Conservation (phyloP, 441 rosid genomes). For the Gossypium trilobum region DNA sequence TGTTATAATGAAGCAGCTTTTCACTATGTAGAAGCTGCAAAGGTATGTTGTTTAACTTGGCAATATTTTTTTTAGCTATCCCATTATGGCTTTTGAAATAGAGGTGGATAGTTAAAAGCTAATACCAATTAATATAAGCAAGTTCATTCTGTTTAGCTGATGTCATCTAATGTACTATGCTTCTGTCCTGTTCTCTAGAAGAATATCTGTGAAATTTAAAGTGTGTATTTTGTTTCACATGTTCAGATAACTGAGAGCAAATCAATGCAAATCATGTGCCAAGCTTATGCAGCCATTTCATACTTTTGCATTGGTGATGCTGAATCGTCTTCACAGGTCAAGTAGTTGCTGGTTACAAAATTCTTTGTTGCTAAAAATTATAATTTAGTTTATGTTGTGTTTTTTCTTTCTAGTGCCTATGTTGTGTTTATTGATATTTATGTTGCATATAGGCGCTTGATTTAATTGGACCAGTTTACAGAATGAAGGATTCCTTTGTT, state of each 20-base stretch:
- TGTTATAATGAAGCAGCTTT: slow-evolving; percentile 86
- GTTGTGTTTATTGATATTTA: slow-evolving; percentile 14
- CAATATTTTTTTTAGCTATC: not conserved
- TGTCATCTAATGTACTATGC: not conserved
- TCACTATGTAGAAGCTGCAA: slow-evolving; percentile 82
- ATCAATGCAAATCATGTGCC: slow-evolving; percentile 84
- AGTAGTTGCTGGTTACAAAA: slow-evolving; percentile 18
- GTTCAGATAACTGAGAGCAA: slow-evolving; percentile 75
- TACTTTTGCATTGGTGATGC: slow-evolving; percentile 84
- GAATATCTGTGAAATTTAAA: slow-evolving; percentile 1
- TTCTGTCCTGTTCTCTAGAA: slow-evolving; percentile 6
- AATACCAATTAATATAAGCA: not conserved
- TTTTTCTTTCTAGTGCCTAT: not conserved
- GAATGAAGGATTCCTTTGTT: slow-evolving; percentile 67
- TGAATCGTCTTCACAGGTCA: slow-evolving; percentile 84
- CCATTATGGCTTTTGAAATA: not conserved
- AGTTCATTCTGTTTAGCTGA: not conserved
- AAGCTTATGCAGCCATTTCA: slow-evolving; percentile 84
- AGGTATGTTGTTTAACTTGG: slow-evolving; percentile 34
- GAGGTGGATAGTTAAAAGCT: not conserved
- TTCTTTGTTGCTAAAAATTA: not conserved
- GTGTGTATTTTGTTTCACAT: slow-evolving; percentile 5
- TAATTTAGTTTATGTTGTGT: not conserved
- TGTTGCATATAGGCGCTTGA: slow-evolving; percentile 64
- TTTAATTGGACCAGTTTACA: slow-evolving; percentile 74